phyloP scores from a whole-genome alignment of 2,329 filamentous ascomycete species.

The Colletotrichum graminicola region DNA sequence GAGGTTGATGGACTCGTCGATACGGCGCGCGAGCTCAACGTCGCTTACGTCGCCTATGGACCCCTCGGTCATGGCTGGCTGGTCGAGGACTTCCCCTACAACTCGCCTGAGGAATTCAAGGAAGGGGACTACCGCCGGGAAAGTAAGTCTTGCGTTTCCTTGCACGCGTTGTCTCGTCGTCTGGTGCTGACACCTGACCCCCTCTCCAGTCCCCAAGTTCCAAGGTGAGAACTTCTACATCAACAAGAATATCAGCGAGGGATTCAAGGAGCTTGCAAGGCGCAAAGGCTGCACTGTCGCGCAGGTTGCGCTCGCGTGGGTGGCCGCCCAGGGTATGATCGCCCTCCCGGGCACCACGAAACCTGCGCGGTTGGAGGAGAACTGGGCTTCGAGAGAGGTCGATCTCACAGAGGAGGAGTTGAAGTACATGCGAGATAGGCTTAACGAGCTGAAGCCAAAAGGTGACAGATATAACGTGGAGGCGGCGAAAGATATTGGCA shows the following conservation, averaged over 20 bases:
- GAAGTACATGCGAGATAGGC: conserved; percentile 53
- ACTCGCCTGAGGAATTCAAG: conserved; percentile 60
- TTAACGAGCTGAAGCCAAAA: conserved; percentile 53
- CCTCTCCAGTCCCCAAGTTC: conserved; percentile 48
- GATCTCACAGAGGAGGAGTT: conserved; percentile 54
- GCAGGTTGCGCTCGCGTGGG: conserved; percentile 56
- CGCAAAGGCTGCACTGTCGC: conserved; percentile 50
- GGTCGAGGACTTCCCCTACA: conserved; percentile 57
- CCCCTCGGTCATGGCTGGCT: conserved; percentile 62
- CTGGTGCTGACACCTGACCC: no score
- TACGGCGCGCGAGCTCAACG: conserved; percentile 54
- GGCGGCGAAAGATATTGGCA: no score
- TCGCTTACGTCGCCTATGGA: conserved; percentile 60
- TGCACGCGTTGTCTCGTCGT: no score
- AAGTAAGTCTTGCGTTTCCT: conserved; percentile 45
- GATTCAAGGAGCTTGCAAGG: conserved; percentile 55
- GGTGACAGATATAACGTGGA: conserved; percentile 50
- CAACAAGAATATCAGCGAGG: conserved; percentile 56
- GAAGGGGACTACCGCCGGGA: conserved; percentile 55
- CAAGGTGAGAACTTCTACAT: conserved; percentile 61
- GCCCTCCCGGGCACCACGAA: conserved; percentile 62
- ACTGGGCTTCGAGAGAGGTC: conserved; percentile 53
- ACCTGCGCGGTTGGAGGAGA: conserved; percentile 53
- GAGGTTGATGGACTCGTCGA: conserved; percentile 53
- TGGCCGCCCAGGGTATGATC: conserved; percentile 56